A percentile compares a stretch with the other conserved stretches of the same genome.
These are phyloP conservation scores for Boeremia lycopersici DNA, from an alignment of 2,329 filamentous ascomycete genomes.

Conservation along the genomic window DNA sequence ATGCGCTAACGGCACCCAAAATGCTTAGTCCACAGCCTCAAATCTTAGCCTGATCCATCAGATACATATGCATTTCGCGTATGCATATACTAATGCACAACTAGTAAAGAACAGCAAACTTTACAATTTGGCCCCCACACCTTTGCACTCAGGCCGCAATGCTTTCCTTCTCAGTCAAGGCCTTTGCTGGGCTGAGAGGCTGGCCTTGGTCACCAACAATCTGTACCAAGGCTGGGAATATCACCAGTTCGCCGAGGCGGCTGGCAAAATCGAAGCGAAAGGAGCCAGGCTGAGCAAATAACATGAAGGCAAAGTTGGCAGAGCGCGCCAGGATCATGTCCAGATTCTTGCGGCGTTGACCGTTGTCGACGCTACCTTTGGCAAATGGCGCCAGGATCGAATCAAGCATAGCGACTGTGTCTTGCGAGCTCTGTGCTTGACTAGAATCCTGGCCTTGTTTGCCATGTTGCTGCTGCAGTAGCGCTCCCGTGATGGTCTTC, in stretches of 20 bases:
- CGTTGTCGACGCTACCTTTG: conserved; percentile 18
- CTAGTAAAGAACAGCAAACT: neutral
- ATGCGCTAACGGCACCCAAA: neutral
- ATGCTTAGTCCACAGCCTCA: neutral
- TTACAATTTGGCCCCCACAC: neutral
- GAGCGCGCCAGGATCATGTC: conserved; percentile 39
- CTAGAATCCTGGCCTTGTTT: conserved; percentile 5
- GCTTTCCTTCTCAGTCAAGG: conserved; percentile 26
- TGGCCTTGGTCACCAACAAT: conserved; percentile 31
- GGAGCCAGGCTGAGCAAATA: conserved; percentile 40
- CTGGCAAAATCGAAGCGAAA: conserved; percentile 36
- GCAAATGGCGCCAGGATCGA: conserved; percentile 31
- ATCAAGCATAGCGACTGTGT: conserved; percentile 24
- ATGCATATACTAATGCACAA: neutral
- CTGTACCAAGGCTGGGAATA: conserved; percentile 40
- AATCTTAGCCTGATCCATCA: neutral
- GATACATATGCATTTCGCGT: neutral
- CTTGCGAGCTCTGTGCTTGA: conserved; percentile 13
- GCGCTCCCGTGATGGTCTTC: conserved; percentile 30
- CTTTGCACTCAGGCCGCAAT: conserved; percentile 2
- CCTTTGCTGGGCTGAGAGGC: conserved; percentile 18
- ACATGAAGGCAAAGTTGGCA: conserved; percentile 33
- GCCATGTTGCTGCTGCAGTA: conserved; percentile 22
- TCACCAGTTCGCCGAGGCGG: conserved; percentile 17
- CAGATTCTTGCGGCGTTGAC: conserved; percentile 33